These are phyloP conservation scores for Beauveria sp. DNA, from an alignment of 2,329 filamentous ascomycete species.

Conservation along the genomic window DNA sequence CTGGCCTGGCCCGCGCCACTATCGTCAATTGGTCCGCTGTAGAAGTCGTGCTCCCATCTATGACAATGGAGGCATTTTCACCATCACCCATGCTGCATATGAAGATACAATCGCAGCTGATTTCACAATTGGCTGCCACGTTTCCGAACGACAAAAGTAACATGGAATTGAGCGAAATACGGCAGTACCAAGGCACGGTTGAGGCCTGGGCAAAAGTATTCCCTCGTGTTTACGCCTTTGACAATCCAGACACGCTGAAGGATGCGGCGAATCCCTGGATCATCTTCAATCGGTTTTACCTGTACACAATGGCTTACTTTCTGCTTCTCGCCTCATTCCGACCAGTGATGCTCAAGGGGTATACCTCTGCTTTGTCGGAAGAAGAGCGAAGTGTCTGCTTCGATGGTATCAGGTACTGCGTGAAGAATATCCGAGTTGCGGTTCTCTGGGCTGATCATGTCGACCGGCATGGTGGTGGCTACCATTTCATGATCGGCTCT, in stretches of 20 bases:
- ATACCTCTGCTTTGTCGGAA: slow-evolving; percentile 19
- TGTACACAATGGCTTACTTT: slow-evolving; percentile 37
- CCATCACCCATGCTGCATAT: slow-evolving; percentile 20
- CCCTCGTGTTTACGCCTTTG: slow-evolving; percentile 31
- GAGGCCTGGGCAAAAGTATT: slow-evolving; percentile 36
- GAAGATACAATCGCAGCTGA: slow-evolving; percentile 29
- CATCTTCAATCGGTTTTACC: slow-evolving; percentile 36
- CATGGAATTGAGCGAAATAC: slow-evolving; percentile 20
- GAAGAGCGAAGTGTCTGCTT: slow-evolving; percentile 31
- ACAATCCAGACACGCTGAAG: slow-evolving; percentile 32
- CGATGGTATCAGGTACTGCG: slow-evolving; percentile 34
- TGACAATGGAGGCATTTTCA: slow-evolving; percentile 12
- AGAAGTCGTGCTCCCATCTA: slow-evolving; percentile 11
- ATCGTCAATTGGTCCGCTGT: slow-evolving; percentile 13
- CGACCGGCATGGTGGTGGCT: slow-evolving; percentile 32
- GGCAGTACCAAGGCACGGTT: slow-evolving; percentile 26
- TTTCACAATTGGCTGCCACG: slow-evolving; percentile 17
- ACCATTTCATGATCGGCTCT: slow-evolving; percentile 40
- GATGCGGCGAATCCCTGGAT: slow-evolving; percentile 36
- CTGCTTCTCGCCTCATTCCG: slow-evolving; percentile 39
- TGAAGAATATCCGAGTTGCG: slow-evolving; percentile 34
- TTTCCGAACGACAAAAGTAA: slow-evolving; percentile 24
- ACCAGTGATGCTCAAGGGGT: slow-evolving; percentile 32
- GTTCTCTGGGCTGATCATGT: slow-evolving; percentile 15
- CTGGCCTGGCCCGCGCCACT: slow-evolving; percentile 18